Evolutionary conservation across 805 yeast genomes (phyloP).

Genomic region (Cyberlindnera americana): DNA sequence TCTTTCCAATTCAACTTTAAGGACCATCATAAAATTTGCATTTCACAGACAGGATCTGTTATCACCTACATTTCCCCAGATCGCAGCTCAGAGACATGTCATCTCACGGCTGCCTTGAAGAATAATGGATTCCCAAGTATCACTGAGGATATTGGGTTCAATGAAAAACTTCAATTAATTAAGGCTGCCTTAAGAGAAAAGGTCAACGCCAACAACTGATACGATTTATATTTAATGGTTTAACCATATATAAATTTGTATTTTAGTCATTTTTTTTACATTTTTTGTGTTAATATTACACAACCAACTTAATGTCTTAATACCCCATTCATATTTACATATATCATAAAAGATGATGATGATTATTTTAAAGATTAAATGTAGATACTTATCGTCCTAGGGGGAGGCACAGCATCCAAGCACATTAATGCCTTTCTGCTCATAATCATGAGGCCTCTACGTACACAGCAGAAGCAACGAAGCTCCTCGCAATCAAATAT

Average conservation of each 20-base stretch:
- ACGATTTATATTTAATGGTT: neutral
- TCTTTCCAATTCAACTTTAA: slow-evolving; percentile 91
- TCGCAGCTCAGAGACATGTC: slow-evolving; percentile 66
- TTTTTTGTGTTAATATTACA: neutral
- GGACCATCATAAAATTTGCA: slow-evolving; percentile 87
- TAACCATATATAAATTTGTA: neutral
- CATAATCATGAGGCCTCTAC: too few relatives aligned
- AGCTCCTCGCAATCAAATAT: too few relatives aligned
- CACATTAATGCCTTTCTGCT: too few relatives aligned
- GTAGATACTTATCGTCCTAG: too few relatives aligned
- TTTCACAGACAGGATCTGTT: slow-evolving; percentile 70
- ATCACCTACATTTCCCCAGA: slow-evolving; percentile 81
- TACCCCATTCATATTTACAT: slow-evolving; percentile 9
- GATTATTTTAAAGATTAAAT: too few relatives aligned
- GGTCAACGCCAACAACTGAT: slow-evolving; percentile 10
- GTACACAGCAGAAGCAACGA: too few relatives aligned
- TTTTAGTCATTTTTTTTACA: slow-evolving; percentile 4
- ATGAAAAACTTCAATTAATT: slow-evolving; percentile 49
- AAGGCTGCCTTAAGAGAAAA: slow-evolving; percentile 58
- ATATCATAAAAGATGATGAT: too few relatives aligned
- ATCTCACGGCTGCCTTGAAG: slow-evolving; percentile 45
- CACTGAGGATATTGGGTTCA: slow-evolving; percentile 41
- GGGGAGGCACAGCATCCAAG: too few relatives aligned
- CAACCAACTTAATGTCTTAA: slow-evolving; percentile 7
- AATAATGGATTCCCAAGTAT: slow-evolving; percentile 45